Evolutionary conservation across 2,329 filamentous ascomycete species (phyloP).

Genomic region (Hypoxylon sp.): DNA sequence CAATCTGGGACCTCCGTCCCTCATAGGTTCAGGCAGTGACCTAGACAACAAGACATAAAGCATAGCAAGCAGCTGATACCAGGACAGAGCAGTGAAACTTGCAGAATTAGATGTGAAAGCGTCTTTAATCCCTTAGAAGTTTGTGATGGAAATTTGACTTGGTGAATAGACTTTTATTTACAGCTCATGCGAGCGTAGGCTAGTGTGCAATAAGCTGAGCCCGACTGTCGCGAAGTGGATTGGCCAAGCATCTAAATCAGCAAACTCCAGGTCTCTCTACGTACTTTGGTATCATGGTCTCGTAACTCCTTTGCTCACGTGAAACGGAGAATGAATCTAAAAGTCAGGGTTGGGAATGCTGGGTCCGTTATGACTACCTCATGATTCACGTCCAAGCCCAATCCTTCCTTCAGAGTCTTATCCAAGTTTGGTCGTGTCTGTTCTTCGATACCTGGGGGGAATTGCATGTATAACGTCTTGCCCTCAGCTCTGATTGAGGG

Average conservation of each 20-base stretch:
- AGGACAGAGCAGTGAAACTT: not conserved
- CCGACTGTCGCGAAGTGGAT: not conserved
- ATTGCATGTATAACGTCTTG: slow-evolving; percentile 92
- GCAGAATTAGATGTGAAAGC: not conserved
- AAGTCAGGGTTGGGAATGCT: slow-evolving; percentile 83
- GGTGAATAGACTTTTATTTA: slow-evolving; percentile 5
- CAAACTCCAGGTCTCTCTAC: slow-evolving; percentile 1
- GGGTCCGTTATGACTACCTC: slow-evolving; percentile 94
- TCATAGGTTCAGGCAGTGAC: not conserved
- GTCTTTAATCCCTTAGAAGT: not conserved
- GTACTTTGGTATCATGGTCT: slow-evolving; percentile 37
- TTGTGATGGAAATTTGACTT: not conserved
- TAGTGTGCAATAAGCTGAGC: not conserved
- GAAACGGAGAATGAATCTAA: slow-evolving; percentile 70
- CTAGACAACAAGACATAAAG: not conserved
- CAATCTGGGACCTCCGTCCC: not conserved
- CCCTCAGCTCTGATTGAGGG: slow-evolving; percentile 84
- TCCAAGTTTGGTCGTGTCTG: slow-evolving; percentile 86
- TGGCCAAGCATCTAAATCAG: slow-evolving; percentile 2
- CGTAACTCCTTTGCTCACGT: slow-evolving; percentile 37
- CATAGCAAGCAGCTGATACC: not conserved
- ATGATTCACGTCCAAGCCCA: slow-evolving; percentile 82
- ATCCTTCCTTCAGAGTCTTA: slow-evolving; percentile 78
- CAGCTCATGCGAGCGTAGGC: not conserved
- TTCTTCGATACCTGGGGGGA: slow-evolving; percentile 84